Conservation (phyloP, 495 filamentous ascomycete genomes). For the Penicillium robsamsonii region DNA sequence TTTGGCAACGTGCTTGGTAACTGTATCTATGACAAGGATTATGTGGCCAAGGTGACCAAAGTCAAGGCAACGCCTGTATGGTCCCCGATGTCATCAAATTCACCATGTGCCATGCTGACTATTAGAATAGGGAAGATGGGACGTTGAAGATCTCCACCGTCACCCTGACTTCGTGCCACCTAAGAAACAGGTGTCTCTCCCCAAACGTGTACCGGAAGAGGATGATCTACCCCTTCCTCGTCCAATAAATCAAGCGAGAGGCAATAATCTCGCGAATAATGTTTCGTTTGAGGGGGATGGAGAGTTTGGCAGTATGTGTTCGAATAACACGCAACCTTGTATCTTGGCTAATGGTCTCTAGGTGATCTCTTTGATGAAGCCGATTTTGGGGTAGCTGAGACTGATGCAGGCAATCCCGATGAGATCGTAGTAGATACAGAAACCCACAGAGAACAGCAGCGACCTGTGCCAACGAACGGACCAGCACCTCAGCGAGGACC, state of each 20-base stretch:
- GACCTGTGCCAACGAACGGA: slow-evolving; percentile 29
- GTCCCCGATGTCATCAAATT: background rate
- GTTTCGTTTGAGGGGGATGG: slow-evolving; percentile 37
- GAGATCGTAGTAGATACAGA: slow-evolving; percentile 51
- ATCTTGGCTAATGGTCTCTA: slow-evolving; percentile 29
- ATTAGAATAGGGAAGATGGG: slow-evolving; percentile 58
- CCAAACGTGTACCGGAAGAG: slow-evolving; percentile 37
- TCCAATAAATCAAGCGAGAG: slow-evolving; percentile 24
- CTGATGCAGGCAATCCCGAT: slow-evolving; percentile 58
- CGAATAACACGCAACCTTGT: background rate
- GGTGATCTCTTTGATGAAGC: slow-evolving; percentile 69
- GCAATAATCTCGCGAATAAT: slow-evolving; percentile 16
- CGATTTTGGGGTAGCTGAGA: slow-evolving; percentile 60
- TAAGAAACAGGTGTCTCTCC: slow-evolving; percentile 55
- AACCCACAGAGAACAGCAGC: slow-evolving; percentile 23
- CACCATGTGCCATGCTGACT: background rate
- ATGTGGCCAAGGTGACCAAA: slow-evolving; percentile 77
- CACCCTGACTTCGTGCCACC: slow-evolving; percentile 68
- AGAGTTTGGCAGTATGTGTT: slow-evolving; percentile 66
- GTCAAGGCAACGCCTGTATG: slow-evolving; percentile 65
- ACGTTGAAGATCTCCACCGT: slow-evolving; percentile 72
- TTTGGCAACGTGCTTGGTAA: slow-evolving; percentile 97
- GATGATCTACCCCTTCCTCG: slow-evolving; percentile 39
- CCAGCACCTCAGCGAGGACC: slow-evolving; percentile 28
- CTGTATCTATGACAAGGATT: slow-evolving; percentile 96